phyloP scores from a whole-genome alignment of 768 basidiomycete genomes.

The Suillus subaureus region DNA sequence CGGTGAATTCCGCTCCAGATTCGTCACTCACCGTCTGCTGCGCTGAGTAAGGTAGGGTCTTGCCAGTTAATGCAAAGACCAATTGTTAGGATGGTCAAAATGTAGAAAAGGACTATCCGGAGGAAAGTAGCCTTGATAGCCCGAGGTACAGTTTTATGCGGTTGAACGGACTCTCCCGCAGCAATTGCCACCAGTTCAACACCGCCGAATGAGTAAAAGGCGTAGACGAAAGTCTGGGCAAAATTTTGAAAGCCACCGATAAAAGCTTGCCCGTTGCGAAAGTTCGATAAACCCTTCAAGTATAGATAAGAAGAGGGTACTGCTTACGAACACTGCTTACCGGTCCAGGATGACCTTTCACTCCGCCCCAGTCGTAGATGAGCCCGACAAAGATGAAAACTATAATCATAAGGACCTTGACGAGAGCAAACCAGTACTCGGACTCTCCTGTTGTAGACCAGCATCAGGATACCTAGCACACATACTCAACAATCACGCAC shows the following conservation, averaged over 20 bases:
- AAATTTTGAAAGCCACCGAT: conserved; percentile 55
- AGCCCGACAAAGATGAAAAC: conserved; percentile 65
- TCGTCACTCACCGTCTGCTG: conserved; percentile 41
- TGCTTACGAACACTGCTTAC: conserved; percentile 32
- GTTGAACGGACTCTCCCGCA: conserved; percentile 69
- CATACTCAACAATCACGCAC: conserved; percentile 31
- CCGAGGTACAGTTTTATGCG: conserved; percentile 61
- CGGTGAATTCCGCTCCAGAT: not conserved
- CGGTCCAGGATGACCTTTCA: conserved; percentile 59
- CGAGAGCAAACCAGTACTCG: conserved; percentile 63
- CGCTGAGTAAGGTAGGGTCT: conserved; percentile 52
- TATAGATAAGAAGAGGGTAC: not conserved
- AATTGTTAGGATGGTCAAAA: conserved; percentile 65
- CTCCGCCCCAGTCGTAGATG: conserved; percentile 62
- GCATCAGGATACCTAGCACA: not conserved
- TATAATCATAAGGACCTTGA: conserved; percentile 65
- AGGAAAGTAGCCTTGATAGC: conserved; percentile 73
- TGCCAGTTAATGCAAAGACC: conserved; percentile 65
- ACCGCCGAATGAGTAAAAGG: conserved; percentile 71
- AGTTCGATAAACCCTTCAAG: conserved; percentile 51
- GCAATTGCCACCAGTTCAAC: conserved; percentile 73
- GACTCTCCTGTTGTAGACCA: conserved; percentile 47
- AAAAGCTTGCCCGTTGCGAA: conserved; percentile 51
- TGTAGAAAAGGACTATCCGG: conserved; percentile 65
- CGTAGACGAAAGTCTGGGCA: conserved; percentile 63